These are phyloP conservation scores for Geranium brycei DNA, from an alignment of 345 rosid genomes.

Conservation along the genomic window DNA sequence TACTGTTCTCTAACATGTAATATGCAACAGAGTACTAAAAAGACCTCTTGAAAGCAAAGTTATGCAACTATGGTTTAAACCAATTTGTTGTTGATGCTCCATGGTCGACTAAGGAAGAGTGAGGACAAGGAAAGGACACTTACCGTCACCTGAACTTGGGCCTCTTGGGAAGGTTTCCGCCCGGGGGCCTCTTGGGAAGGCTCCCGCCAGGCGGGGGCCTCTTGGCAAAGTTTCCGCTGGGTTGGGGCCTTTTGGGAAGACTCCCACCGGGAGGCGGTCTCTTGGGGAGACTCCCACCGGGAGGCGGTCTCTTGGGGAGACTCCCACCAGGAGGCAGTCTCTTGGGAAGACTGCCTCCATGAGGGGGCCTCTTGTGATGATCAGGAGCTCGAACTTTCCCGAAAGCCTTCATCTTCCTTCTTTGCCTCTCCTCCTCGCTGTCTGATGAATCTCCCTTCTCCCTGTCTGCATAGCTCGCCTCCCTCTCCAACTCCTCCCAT, in stretches of 20 bases:
- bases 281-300: not conserved
- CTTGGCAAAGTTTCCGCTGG: not conserved
- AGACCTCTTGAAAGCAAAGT: not conserved
- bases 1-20: too few relatives aligned
- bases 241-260: not conserved
- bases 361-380: constrained; percentile 15
- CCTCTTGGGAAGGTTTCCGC: not conserved
- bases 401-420: constrained; percentile 74
- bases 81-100: not conserved
- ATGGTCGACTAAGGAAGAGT: not conserved
- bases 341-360: constrained; percentile 27
- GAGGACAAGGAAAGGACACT: not conserved
- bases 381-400: constrained; percentile 49
- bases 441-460: constrained; percentile 79
- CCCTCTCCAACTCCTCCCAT: constrained; percentile 97
- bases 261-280: not conserved
- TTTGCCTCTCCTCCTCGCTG: constrained; percentile 83
- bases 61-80: not conserved
- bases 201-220: not conserved
- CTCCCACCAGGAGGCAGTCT: constrained; percentile 2
- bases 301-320: not conserved
- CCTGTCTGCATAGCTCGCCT: constrained; percentile 85
- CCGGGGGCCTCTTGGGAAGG: not conserved
- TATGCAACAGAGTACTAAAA: too few relatives aligned
- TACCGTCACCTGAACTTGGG: not conserved